Evolutionary conservation across 129 eudicot genomes (phyloP), one percentile per base, ranked within the genome.

Genomic region (Flaveria ramosissima): DNA sequence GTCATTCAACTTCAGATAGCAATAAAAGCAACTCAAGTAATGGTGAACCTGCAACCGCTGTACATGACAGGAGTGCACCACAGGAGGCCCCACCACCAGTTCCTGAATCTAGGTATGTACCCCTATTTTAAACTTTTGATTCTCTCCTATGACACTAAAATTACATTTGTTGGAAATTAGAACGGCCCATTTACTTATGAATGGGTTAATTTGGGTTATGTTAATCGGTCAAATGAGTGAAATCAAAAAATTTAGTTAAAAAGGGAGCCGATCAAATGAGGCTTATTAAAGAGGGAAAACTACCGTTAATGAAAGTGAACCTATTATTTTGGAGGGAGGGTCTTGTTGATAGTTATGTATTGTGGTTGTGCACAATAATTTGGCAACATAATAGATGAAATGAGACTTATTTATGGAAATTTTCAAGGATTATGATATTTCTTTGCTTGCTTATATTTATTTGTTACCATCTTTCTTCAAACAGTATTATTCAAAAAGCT

Each of bases 401-500:
- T 5, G 69, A 74, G 56, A n/a, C 78, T 60, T 74, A 24, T 36
- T 5, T 5, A 4, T 36, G 41, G 7, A 36, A 1, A 36, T 4
- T 36, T 36, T 36, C 41, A 36, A 36, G 8, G 41, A 36, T 59
- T 74, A 72, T 42, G 39, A 57, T 56, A 11, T 67, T 12, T 52
- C 21, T 13, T 7, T 65, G 17, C 53, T 24, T 30, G 51, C 78
- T 27, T 61, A 30, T 75, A 73, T 51, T 63, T 50, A 19, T 71
- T 46, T 47, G 56, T 39, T 46, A 23, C 19, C 27, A 27, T 55
- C 48, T 15, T 84, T 19, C 80, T 53, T 79, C 50, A 32, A 75
- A 23, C 87, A 94, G 99, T 79, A 84, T 91, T 48, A 88, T 91
- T 61, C 88, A 91, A 82, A 94, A 91, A 80, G 97, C 97, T 60